Evolutionary conservation across 768 basidiomycete genomes (phyloP), one percentile per base, ranked within the genome.

Genomic region (Chalciporus pseudorubinellus): DNA sequence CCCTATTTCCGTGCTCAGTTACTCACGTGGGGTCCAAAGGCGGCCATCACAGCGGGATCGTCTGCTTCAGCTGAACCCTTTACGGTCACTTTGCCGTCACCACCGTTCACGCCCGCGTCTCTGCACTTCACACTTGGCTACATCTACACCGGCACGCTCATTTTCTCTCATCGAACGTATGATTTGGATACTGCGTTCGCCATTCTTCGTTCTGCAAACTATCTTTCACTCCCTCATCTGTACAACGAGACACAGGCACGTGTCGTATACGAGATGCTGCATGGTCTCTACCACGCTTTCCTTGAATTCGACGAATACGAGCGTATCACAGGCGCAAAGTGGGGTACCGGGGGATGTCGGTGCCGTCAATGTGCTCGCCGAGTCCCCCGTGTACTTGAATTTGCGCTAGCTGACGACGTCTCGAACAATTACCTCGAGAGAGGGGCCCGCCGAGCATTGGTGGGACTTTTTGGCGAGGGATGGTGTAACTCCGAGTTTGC

Each of bases 101-200:
- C 95, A 0, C 94, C 95, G 0, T 98, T 98, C 70, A 95, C 95
- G 0, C 92, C 95, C 0, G 89, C 95, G 1, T 90, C 93, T 0
- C 77, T 97, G 5, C 92, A 95, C 65, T 98, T 98, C 67, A 92
- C 92, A 34, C 80, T 98, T 42, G 93, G 93, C 3, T 98, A 88
- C 71, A 83, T 98, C 41, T 98, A 98, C 64, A 91, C 93, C 5
- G 97, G 95, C 39, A 95, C 93, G 4, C 86, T 98, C 40, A 77
- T 87, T 24, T 97, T 98, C 68, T 93, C 91, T 4, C 89, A 98
- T 60, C 78, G 95, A 13, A 85, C 90, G 1, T 97, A 92, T 70
- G 95, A 98, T 72, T 84, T 98, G 59, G 79, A 85, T 39, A 98
- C 94, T 14, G 89, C 90, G 0, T 92, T 98, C 66, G 82, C 89